Conservation (phyloP, 169 alveolate species). For the Plasmodium fragile region DNA sequence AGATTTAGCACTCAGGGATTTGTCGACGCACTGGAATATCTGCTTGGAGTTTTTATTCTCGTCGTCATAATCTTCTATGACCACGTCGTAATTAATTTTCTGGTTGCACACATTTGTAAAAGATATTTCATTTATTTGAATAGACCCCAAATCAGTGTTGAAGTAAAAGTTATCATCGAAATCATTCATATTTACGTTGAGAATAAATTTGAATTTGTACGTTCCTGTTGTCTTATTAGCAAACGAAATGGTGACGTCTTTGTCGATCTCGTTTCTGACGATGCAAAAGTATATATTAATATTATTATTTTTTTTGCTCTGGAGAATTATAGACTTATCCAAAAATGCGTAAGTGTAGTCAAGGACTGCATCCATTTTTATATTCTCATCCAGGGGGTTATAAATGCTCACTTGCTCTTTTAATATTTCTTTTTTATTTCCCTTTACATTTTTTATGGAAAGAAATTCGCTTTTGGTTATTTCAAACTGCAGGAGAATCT, state of each 20-base stretch:
- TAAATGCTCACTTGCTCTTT: constrained; percentile 45
- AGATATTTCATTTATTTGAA: constrained; percentile 68
- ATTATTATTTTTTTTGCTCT: constrained; percentile 47
- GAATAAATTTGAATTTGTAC: constrained; percentile 67
- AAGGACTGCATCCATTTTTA: constrained; percentile 46
- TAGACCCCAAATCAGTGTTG: constrained; percentile 69
- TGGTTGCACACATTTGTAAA: constrained; percentile 68
- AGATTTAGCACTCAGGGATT: constrained; percentile 42
- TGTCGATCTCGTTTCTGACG: constrained; percentile 37
- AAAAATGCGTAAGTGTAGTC: constrained; percentile 62
- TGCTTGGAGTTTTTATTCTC: constrained; percentile 45
- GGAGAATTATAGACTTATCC: constrained; percentile 44
- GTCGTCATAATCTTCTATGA: constrained; percentile 75
- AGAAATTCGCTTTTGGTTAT: constrained; percentile 29
- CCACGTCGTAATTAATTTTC: constrained; percentile 73
- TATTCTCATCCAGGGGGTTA: constrained; percentile 68
- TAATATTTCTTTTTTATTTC: constrained; percentile 52
- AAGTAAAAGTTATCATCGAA: constrained; percentile 71
- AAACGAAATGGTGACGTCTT: constrained; percentile 51
- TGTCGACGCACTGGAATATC: constrained; percentile 55
- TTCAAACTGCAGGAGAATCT: constrained; percentile 61
- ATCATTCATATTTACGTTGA: constrained; percentile 37
- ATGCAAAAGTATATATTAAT: constrained; percentile 56
- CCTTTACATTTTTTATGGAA: constrained; percentile 28
- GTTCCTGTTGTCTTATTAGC: constrained; percentile 29